phyloP scores from a whole-genome alignment of 148 eudicot genomes.

The Rhododendron simsii region DNA sequence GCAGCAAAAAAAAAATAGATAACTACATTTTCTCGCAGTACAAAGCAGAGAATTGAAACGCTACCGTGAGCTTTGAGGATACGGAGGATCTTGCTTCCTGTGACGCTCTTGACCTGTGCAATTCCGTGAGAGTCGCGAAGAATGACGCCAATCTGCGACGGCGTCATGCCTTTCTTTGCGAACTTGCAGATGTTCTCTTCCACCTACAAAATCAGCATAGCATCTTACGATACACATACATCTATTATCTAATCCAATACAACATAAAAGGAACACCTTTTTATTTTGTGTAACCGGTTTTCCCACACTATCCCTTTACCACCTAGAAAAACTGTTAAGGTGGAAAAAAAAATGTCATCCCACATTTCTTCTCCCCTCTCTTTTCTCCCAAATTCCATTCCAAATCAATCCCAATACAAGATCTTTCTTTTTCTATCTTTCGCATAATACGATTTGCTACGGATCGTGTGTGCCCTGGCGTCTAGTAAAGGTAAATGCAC shows the following conservation, averaged over 20 bases:
- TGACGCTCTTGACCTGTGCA: constrained; percentile 37
- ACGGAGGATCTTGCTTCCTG: constrained; percentile 21
- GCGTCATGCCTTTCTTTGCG: constrained; percentile 30
- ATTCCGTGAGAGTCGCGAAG: constrained; percentile 35
- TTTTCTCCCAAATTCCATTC: neutral
- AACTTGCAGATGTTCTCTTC: constrained; percentile 31
- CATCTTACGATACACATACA: neutral
- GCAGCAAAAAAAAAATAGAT: neutral
- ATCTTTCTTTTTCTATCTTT: neutral
- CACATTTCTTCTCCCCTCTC: neutral
- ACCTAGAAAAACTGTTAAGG: neutral
- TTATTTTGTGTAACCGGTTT: neutral
- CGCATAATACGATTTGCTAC: neutral
- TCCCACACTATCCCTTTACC: neutral
- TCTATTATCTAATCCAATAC: neutral
- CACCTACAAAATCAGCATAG: constrained; percentile 13
- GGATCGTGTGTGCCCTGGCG: neutral
- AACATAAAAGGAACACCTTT: neutral
- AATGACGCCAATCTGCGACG: constrained; percentile 32
- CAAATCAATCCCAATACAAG: neutral
- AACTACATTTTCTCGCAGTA: neutral
- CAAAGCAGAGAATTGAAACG: neutral
- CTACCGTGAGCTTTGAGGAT: constrained; percentile 45
- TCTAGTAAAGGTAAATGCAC: neutral
- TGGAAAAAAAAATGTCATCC: neutral